These are phyloP conservation scores for Claviceps spartinae DNA, from an alignment of 2,329 filamentous ascomycete species.

Conservation along the genomic window DNA sequence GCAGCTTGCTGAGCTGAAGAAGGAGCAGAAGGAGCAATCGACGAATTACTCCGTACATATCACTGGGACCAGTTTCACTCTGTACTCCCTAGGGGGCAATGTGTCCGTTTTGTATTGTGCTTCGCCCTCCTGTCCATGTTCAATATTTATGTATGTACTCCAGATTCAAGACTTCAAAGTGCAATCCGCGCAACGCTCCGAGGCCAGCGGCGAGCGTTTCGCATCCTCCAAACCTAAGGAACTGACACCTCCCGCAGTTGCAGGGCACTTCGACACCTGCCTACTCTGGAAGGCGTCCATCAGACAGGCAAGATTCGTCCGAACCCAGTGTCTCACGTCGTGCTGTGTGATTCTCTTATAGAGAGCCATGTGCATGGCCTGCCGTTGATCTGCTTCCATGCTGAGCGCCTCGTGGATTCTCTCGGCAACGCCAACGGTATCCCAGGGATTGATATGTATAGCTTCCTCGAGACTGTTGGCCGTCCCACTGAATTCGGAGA, in stretches of 20 bases:
- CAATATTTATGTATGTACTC: too few relatives aligned
- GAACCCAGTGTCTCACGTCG: slow-evolving; percentile 4
- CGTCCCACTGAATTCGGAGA: slow-evolving; percentile 95
- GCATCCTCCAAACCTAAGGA: neutral
- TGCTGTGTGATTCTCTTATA: slow-evolving; percentile 3
- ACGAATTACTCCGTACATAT: neutral
- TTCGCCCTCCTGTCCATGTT: too few relatives aligned
- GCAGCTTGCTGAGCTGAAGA: neutral
- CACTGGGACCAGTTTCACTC: neutral
- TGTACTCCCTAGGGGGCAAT: too few relatives aligned
- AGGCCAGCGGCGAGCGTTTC: neutral
- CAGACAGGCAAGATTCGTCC: neutral
- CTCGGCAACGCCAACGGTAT: slow-evolving; percentile 66
- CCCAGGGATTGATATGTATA: slow-evolving; percentile 94
- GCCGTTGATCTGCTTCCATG: slow-evolving; percentile 53
- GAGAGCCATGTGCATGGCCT: slow-evolving; percentile 4
- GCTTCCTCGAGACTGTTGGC: slow-evolving; percentile 71
- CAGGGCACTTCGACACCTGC: neutral
- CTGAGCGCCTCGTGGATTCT: slow-evolving; percentile 69
- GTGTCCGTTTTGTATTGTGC: too few relatives aligned
- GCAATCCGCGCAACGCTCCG: neutral
- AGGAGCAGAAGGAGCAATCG: neutral
- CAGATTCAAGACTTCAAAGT: too few relatives aligned
- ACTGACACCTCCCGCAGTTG: neutral
- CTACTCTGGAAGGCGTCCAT: slow-evolving; percentile 1